A percentile compares a stretch with the other conserved stretches of the same genome.
phyloP scores from a whole-genome alignment of 306 rosid species.

The Castanea crenata region DNA sequence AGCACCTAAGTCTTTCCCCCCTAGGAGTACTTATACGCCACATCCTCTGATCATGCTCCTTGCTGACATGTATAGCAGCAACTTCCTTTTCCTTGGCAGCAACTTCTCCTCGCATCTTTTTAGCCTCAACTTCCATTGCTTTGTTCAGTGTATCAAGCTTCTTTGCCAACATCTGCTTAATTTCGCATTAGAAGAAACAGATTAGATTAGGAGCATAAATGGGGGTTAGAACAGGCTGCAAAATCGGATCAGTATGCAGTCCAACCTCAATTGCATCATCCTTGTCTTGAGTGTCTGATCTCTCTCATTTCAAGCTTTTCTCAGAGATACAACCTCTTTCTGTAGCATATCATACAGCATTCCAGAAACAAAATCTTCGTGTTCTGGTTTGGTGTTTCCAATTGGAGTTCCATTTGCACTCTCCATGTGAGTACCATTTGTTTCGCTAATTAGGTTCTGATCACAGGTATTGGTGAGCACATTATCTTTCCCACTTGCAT shows the following conservation, averaged over 20 bases:
- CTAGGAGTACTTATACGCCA: conserved; percentile 57
- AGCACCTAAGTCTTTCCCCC: conserved; percentile 6
- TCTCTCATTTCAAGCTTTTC: conserved; percentile 75
- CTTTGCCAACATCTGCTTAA: conserved; percentile 70
- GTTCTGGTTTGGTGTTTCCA: conserved; percentile 39
- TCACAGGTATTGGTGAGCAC: conserved; percentile 25
- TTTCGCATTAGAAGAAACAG: conserved; percentile 28
- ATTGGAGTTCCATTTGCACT: conserved; percentile 36
- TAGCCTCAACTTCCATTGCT: conserved; percentile 89
- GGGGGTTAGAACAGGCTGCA: not conserved
- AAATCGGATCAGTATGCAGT: conserved; percentile 6
- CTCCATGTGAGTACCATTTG: conserved; percentile 25
- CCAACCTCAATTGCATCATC: conserved; percentile 89
- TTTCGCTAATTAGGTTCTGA: conserved; percentile 21
- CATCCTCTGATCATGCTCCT: conserved; percentile 56
- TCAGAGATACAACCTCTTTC: conserved; percentile 73
- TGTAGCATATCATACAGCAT: conserved; percentile 74
- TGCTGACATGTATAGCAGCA: conserved; percentile 59
- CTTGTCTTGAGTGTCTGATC: conserved; percentile 79
- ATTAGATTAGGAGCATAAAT: not conserved
- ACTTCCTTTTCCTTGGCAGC: conserved; percentile 51
- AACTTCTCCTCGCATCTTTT: conserved; percentile 85
- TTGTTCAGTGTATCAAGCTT: conserved; percentile 84
- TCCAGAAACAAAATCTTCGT: conserved; percentile 73
- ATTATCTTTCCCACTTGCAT: conserved; percentile 33